A percentile compares a stretch with the other conserved stretches of the same genome.
phyloP scores from a whole-genome alignment of 2,329 filamentous ascomycete genomes.

The Pseudogymnoascus sp. region DNA sequence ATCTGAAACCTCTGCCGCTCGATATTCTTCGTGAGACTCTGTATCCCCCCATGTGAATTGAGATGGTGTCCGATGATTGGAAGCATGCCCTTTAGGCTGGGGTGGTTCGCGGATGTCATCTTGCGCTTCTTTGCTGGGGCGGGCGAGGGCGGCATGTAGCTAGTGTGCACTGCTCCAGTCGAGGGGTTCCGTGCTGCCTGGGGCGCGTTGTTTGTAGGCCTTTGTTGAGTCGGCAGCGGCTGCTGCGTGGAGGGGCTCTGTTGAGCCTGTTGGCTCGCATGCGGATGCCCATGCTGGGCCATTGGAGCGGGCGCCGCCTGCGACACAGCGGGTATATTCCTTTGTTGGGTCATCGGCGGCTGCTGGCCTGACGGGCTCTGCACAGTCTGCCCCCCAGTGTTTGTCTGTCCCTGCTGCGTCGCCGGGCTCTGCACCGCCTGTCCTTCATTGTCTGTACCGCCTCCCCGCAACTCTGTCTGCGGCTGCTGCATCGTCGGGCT shows the following conservation, averaged over 20 bases:
- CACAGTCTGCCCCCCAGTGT: background rate
- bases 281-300: background rate
- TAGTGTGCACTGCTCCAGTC: background rate
- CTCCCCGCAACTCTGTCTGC: background rate
- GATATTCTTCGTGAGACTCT: background rate
- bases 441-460: background rate
- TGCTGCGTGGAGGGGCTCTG: background rate
- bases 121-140: background rate
- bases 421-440: background rate
- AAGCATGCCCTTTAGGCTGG: background rate
- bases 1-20: constrained; percentile 45
- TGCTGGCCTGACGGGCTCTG: background rate
- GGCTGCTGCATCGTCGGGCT: background rate
- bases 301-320: background rate
- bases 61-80: background rate
- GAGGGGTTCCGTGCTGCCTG: background rate
- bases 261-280: background rate
- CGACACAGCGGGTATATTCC: background rate
- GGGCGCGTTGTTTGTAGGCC: background rate
- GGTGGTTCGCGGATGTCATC: constrained; percentile 5
- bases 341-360: background rate
- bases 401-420: background rate
- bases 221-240: background rate
- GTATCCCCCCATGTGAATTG: background rate
- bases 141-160: background rate